Evolutionary conservation across 2,329 filamentous ascomycete species (phyloP).

Genomic region (Verticillium nubilum): DNA sequence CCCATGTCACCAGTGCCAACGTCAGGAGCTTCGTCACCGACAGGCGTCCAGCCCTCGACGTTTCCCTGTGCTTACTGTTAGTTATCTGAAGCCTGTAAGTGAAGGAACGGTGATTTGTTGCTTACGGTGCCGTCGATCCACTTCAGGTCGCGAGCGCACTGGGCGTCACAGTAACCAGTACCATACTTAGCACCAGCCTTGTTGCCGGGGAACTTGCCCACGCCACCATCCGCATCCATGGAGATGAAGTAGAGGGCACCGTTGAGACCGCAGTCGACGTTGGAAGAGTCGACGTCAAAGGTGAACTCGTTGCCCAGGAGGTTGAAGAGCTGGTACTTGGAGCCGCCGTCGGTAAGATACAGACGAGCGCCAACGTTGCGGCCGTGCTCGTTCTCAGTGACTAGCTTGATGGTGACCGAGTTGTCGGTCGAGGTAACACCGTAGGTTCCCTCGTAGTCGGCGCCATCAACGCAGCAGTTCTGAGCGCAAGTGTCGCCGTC

Average conservation of each 20-base stretch:
- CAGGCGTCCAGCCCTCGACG: constrained; percentile 38
- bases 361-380: constrained; percentile 50
- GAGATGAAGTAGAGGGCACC: constrained; percentile 63
- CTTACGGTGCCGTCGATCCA: constrained; percentile 45
- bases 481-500: constrained; percentile 36
- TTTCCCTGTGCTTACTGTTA: constrained; percentile 32
- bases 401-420: constrained; percentile 50
- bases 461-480: constrained; percentile 49
- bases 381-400: constrained; percentile 43
- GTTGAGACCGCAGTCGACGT: constrained; percentile 64
- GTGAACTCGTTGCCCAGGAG: constrained; percentile 64
- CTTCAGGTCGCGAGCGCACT: constrained; percentile 49
- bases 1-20: constrained; percentile 45
- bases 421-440: constrained; percentile 47
- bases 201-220: constrained; percentile 42
- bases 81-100: not conserved
- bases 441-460: constrained; percentile 46
- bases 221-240: constrained; percentile 55
- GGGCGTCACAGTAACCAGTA: constrained; percentile 49
- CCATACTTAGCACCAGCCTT: constrained; percentile 52
- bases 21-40: constrained; percentile 26
- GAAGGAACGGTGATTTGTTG: too few species aligned
- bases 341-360: constrained; percentile 58
- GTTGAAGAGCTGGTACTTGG: constrained; percentile 60
- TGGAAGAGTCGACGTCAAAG: constrained; percentile 66